Conservation (phyloP, 1,139 yeast genomes). For the Waltiozyma solani region DNA sequence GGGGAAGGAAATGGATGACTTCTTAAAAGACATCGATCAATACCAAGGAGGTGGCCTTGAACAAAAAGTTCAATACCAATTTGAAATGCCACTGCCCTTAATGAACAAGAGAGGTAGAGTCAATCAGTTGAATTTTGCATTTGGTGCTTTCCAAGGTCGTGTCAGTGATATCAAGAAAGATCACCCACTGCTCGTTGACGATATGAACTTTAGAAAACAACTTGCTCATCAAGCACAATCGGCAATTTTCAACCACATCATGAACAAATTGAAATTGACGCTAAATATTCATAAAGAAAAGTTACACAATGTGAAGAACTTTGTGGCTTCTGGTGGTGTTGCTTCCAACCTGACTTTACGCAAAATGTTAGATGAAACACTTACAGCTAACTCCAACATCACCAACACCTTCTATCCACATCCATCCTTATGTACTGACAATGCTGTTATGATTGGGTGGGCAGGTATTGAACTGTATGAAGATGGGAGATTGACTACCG, state of each 20-base stretch:
- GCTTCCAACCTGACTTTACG: slow-evolving; percentile 66
- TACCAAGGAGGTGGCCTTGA: slow-evolving; percentile 21
- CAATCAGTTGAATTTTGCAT: slow-evolving; percentile 49
- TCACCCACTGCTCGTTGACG: slow-evolving; percentile 9
- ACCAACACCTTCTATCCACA: slow-evolving; percentile 53
- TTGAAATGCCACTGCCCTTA: slow-evolving; percentile 41
- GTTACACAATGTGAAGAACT: slow-evolving; percentile 36
- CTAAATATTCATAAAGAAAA: slow-evolving; percentile 31
- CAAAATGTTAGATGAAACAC: slow-evolving; percentile 30
- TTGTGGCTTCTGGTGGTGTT: slow-evolving; percentile 92
- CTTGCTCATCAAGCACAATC: slow-evolving; percentile 59
- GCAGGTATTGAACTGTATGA: slow-evolving; percentile 88
- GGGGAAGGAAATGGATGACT: slow-evolving; percentile 70
- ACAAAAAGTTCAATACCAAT: slow-evolving; percentile 7
- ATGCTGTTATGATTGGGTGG: slow-evolving; percentile 96
- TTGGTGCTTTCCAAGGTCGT: slow-evolving; percentile 66
- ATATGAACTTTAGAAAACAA: slow-evolving; percentile 22
- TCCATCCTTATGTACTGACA: slow-evolving; percentile 75
- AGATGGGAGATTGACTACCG: slow-evolving; percentile 32
- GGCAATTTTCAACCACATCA: slow-evolving; percentile 60
- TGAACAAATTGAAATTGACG: slow-evolving; percentile 50
- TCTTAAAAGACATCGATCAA: slow-evolving; percentile 26
- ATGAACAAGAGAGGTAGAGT: slow-evolving; percentile 36
- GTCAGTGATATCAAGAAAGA: slow-evolving; percentile 27
- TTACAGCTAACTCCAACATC: slow-evolving; percentile 21